Evolutionary conservation across 2,329 filamentous ascomycete genomes (phyloP), one percentile per base, ranked within the genome.

Genomic region (Hypoxylon sp.): DNA sequence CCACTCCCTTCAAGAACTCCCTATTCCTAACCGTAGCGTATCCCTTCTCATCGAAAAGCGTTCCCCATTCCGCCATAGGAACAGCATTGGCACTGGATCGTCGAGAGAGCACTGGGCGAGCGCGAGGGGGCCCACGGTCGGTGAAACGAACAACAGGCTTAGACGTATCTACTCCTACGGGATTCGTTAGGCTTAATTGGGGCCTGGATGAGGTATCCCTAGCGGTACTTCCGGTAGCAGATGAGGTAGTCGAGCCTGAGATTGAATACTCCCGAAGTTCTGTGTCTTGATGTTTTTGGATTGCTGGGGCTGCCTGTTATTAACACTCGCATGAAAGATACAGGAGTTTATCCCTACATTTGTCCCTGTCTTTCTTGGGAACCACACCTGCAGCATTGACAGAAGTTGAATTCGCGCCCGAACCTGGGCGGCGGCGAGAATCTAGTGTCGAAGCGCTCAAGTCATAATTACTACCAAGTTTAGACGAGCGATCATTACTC

Each of bases 1-100:
- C 93, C 62, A 97, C 82, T 0, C 92, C 92, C 61, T 89, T 85
- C 53, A 97, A 81, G 42, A 96, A 89, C 70, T 94, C 88, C 0
- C 87, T 87, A 15, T 95, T 84, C 56, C 92, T 85, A 52, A 84
- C 79, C 0, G 93, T 94, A 0, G 92, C 88, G 62, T 86, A 85
- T 0, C 90, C 91, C 29, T 89, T 84, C 2, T 84, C 82, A 51
- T 92, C 89, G 75, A 97, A 97, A 2, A 97, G 79, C 8, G 84
- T 84, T 5, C 92, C 91, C 93, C 93, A 97, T 75, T 90, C 73
- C 1, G 59, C 59, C 15, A 44, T 35, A 3, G 66, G 53, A 24
- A 69, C 70, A 11, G 51, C 46, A 21, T 56, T 65, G 8, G 58
- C 62, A 52, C 67, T 72, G 24, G 64, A 47, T 46, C 63, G 29